These are phyloP conservation scores for Capsicum pubescens DNA, from an alignment of 257 asterid genomes.

Conservation along the genomic window DNA sequence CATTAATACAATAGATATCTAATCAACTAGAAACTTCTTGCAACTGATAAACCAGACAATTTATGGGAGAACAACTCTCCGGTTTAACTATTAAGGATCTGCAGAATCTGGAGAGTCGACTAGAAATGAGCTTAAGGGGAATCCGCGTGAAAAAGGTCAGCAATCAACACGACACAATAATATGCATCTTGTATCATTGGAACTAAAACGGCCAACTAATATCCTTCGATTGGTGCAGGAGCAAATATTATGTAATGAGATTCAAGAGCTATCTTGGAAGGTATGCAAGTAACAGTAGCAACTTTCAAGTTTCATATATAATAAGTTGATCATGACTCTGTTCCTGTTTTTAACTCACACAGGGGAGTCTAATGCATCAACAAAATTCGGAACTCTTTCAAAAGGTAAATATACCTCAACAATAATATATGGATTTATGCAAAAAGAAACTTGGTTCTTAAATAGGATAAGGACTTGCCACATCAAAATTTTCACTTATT, in stretches of 20 bases:
- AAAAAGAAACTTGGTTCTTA: not conserved
- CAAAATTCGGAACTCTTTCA: constrained; percentile 23
- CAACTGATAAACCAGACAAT: constrained; percentile 16
- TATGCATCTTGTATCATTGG: not conserved
- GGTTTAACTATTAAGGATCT: constrained; percentile 22
- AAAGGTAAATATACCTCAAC: constrained; percentile 22
- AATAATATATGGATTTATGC: not conserved
- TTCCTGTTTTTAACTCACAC: constrained; percentile 4
- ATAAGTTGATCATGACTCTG: not conserved
- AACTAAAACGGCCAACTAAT: not conserved
- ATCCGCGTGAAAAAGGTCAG: constrained; percentile 29
- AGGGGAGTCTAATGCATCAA: constrained; percentile 28
- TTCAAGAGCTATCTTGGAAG: constrained; percentile 19
- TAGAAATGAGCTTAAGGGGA: constrained; percentile 15
- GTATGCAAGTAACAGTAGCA: not conserved
- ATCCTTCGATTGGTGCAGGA: constrained; percentile 15
- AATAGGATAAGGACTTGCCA: too few relatives aligned
- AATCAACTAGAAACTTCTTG: not conserved
- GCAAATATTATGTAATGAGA: constrained; percentile 13
- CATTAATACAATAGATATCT: not conserved
- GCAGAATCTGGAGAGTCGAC: constrained; percentile 18
- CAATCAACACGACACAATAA: not conserved
- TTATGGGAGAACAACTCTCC: constrained; percentile 28
- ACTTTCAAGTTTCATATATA: not conserved
- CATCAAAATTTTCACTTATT: not conserved